Evolutionary conservation across 345 rosid genomes (phyloP).

Genomic region (Toxicodendron radicans): DNA sequence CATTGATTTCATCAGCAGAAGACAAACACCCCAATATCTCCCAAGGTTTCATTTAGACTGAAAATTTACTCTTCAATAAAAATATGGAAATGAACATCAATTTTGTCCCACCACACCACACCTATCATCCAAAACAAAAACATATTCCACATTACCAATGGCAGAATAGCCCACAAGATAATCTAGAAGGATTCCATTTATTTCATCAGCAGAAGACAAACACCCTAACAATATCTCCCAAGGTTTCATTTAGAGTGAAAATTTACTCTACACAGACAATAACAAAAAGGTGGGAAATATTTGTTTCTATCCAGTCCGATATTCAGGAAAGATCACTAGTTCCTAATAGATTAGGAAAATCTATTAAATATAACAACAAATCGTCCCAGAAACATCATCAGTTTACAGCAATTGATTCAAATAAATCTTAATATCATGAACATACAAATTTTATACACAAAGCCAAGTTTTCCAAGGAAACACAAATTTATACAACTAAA

Average conservation of each 20-base stretch:
- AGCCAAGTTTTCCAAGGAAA: not conserved
- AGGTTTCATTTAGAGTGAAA: not conserved
- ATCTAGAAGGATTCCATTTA: not conserved
- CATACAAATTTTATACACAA: too few species aligned
- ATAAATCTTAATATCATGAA: not conserved
- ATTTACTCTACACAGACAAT: not conserved
- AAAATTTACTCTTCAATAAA: too few species aligned
- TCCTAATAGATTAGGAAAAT: too few species aligned
- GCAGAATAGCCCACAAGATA: not conserved
- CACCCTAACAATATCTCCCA: not conserved
- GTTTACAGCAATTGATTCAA: not conserved
- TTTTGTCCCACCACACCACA: not conserved
- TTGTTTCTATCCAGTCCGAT: not conserved
- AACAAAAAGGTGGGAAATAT: not conserved
- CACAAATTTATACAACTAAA: not conserved
- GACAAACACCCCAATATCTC: too few species aligned
- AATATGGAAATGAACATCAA: not conserved
- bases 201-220: constrained; percentile 4
- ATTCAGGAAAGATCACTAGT: too few species aligned
- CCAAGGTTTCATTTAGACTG: too few species aligned
- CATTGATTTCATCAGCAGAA: too few species aligned
- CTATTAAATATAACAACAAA: too few species aligned
- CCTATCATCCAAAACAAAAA: not conserved
- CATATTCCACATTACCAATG: not conserved
- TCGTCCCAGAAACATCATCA: not conserved